phyloP scores from a whole-genome alignment of 176 grass and related monocot species.

The Carex pumila region DNA sequence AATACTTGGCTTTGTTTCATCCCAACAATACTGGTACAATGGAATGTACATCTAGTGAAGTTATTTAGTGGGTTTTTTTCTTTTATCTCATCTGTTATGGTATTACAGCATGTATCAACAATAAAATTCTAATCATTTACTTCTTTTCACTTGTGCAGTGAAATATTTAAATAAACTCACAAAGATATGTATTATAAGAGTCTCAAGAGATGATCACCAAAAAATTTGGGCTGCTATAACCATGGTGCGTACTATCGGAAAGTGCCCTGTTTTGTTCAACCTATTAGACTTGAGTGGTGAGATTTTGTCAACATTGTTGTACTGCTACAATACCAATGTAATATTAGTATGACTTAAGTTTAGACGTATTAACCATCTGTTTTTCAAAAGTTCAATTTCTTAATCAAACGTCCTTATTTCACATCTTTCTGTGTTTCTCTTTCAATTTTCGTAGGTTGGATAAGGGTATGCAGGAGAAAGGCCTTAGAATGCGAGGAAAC shows the following conservation, averaged over 20 bases:
- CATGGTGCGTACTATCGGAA: no score
- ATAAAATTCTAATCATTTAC: not conserved
- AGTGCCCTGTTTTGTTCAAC: no score
- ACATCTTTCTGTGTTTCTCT: not conserved
- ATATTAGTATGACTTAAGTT: not conserved
- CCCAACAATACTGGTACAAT: not conserved
- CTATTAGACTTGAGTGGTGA: no score
- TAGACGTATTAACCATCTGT: not conserved
- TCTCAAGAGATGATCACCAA: no score
- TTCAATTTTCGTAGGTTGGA: no score
- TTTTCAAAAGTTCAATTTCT: not conserved
- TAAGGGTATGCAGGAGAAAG: no score
- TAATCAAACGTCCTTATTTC: not conserved
- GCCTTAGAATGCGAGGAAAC: no score
- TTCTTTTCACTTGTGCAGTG: constrained; percentile 24
- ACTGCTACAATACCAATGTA: not conserved
- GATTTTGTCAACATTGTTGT: constrained; percentile 6
- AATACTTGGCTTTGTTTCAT: not conserved
- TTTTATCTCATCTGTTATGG: not conserved
- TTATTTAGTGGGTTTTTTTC: not conserved
- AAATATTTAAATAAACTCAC: no score
- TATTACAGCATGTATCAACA: not conserved
- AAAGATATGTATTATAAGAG: no score
- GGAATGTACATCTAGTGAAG: not conserved
- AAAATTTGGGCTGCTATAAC: no score